A percentile compares a stretch with the other conserved stretches of the same genome.
Evolutionary conservation across 768 basidiomycete genomes (phyloP).

Genomic region (Agaricus blazei): DNA sequence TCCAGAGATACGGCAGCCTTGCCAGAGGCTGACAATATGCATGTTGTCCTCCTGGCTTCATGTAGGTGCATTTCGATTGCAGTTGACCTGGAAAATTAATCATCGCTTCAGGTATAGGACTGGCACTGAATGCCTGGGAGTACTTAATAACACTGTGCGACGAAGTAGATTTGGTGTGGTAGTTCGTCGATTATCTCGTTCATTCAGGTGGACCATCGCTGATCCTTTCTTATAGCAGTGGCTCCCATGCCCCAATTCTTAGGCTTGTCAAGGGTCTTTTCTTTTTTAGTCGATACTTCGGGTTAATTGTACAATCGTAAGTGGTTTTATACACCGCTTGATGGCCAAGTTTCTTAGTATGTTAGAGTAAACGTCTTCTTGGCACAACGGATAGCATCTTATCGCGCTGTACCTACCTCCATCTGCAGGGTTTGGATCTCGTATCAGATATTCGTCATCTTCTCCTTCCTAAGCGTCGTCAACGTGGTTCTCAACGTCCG

Average conservation of each 20-base stretch:
- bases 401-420: slow-evolving; percentile 10
- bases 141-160: slow-evolving; percentile 13
- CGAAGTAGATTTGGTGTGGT: slow-evolving; percentile 12
- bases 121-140: slow-evolving; percentile 12
- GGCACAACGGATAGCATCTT: slow-evolving; percentile 5
- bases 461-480: slow-evolving; percentile 9
- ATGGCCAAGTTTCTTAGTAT: neutral
- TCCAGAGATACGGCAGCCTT: too few species aligned
- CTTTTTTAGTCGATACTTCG: slow-evolving; percentile 17
- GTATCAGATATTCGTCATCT: slow-evolving; percentile 14
- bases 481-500: neutral
- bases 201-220: neutral
- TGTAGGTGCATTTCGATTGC: neutral
- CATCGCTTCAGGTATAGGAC: too few species aligned
- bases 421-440: slow-evolving; percentile 13
- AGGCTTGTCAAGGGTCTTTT: slow-evolving; percentile 15
- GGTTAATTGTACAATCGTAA: slow-evolving; percentile 14
- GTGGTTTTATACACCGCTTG: neutral
- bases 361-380: slow-evolving; percentile 11
- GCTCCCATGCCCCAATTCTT: slow-evolving; percentile 9
- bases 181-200: slow-evolving; percentile 1
- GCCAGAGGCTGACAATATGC: too few species aligned
- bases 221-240: slow-evolving; percentile 1
- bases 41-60: neutral
- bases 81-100: neutral